Conservation (phyloP, 192 early-diverging fungal genomes). For the Linnemannia hyalina region DNA sequence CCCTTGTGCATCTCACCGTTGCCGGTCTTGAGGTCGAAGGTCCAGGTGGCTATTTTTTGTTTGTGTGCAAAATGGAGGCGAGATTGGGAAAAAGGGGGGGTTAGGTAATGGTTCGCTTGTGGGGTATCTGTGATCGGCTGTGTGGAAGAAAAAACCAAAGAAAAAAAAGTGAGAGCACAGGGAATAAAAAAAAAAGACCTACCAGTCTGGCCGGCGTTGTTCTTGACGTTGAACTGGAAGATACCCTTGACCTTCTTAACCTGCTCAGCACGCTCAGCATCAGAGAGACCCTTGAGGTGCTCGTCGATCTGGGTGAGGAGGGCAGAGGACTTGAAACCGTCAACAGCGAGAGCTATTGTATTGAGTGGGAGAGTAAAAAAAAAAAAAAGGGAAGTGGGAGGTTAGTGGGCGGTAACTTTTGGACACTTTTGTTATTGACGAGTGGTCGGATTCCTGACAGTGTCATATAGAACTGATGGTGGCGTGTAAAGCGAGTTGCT, state of each 20-base stretch:
- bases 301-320: constrained; percentile 81
- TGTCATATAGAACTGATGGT: no score
- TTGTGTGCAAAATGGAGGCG: no score
- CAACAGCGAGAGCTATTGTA: constrained; percentile 35
- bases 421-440: no score
- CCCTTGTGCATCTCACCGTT: constrained; percentile 61
- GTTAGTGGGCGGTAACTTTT: neutral
- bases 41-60: constrained; percentile 74
- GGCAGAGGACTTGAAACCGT: constrained; percentile 80
- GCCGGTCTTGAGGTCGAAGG: constrained; percentile 80
- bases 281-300: constrained; percentile 67
- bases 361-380: neutral
- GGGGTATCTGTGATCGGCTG: neutral
- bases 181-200: neutral
- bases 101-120: neutral
- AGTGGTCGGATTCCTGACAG: neutral
- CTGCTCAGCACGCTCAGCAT: constrained; percentile 69
- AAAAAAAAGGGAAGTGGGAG: neutral
- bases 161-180: neutral
- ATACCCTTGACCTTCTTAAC: constrained; percentile 86
- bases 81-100: neutral
- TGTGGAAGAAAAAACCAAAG: neutral
- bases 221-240: constrained; percentile 91
- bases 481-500: neutral
- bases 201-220: constrained; percentile 69